A percentile compares a stretch with the other conserved stretches of the same genome.
phyloP scores from a whole-genome alignment of 2,329 filamentous ascomycete species.

The Aphanocladium album region DNA sequence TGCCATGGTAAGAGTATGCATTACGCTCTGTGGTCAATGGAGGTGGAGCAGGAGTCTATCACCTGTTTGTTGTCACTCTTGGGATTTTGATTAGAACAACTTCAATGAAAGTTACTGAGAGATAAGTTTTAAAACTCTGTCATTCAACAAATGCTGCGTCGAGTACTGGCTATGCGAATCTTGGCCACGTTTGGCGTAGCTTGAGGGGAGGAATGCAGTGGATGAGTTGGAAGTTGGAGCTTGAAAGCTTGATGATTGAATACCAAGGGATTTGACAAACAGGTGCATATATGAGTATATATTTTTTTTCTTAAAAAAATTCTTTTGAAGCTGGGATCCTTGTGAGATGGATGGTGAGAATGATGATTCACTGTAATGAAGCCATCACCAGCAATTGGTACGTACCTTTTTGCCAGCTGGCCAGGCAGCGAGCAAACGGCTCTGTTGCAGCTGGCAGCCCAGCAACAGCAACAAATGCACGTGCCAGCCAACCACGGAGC shows the following conservation, averaged over 20 bases:
- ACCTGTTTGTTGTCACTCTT: neutral
- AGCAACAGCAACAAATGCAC: neutral
- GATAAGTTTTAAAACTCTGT: neutral
- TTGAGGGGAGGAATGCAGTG: neutral
- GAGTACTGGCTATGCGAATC: neutral
- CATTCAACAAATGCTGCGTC: too few relatives aligned
- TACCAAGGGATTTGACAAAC: neutral
- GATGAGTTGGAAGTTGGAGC: neutral
- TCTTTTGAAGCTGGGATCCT: too few relatives aligned
- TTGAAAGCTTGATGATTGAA: neutral
- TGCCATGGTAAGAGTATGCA: too few relatives aligned
- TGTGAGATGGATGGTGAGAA: neutral
- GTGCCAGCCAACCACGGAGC: conserved; percentile 3
- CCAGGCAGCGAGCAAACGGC: neutral
- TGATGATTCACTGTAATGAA: neutral
- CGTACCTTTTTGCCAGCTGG: neutral
- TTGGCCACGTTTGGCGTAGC: neutral
- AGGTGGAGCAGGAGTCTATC: too few relatives aligned
- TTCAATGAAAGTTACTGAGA: neutral
- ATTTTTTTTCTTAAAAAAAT: too few relatives aligned
- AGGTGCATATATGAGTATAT: too few relatives aligned
- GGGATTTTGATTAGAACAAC: neutral
- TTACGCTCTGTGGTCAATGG: too few relatives aligned
- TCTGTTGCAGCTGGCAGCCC: neutral
- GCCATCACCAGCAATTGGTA: neutral